Evolutionary conservation across 371 early-diverging fungal species (phyloP).

Genomic region (Haplosporangium sp.): DNA sequence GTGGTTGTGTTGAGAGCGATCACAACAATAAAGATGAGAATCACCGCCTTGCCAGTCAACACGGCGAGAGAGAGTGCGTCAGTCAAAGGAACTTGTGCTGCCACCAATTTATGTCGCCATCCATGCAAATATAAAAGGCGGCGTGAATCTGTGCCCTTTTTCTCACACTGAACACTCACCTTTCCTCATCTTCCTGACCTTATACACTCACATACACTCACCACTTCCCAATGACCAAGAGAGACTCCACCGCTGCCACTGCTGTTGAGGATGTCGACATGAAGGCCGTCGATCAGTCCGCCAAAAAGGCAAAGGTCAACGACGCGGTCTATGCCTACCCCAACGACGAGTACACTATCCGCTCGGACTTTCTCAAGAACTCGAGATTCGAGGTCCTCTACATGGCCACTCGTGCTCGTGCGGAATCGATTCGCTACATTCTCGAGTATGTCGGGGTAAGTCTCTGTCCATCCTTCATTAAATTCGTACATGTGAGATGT

Average conservation of each 20-base stretch:
- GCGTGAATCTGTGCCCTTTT: too few species aligned
- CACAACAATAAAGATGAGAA: too few species aligned
- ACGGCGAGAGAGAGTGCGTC: too few species aligned
- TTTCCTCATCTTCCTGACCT: too few species aligned
- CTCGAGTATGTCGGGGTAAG: constrained; percentile 51
- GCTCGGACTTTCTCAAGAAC: constrained; percentile 30
- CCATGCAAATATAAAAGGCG: too few species aligned
- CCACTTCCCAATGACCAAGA: constrained; percentile 29
- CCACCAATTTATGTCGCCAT: too few species aligned
- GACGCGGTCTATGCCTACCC: constrained; percentile 10
- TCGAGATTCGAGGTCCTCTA: constrained; percentile 46
- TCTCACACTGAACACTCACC: too few species aligned
- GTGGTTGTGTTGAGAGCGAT: too few species aligned
- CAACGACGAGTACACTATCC: constrained; percentile 39
- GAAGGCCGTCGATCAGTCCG: constrained; percentile 9
- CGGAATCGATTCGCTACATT: constrained; percentile 26
- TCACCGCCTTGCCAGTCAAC: too few species aligned
- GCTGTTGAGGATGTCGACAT: constrained; percentile 27
- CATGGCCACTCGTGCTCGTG: constrained; percentile 45
- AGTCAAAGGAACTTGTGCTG: too few species aligned
- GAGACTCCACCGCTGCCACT: constrained; percentile 10
- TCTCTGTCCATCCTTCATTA: background rate
- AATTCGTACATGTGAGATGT: background rate
- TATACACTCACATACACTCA: background rate
- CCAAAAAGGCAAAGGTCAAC: constrained; percentile 27